These are phyloP conservation scores for Epichloe uncinata DNA, from an alignment of 2,329 filamentous ascomycete species.

Conservation along the genomic window DNA sequence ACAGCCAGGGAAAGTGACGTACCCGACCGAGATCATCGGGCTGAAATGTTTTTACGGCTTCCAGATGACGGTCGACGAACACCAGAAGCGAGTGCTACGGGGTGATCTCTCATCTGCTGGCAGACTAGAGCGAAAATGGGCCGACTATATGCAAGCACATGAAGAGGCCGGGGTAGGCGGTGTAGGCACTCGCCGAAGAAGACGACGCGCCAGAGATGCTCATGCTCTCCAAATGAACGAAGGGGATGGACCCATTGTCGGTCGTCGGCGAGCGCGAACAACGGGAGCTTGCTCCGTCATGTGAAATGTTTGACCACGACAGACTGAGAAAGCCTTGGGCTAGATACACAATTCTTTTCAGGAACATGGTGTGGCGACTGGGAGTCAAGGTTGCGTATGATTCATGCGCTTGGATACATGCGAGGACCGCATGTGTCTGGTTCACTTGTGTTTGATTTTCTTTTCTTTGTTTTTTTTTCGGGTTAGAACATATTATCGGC, in stretches of 20 bases:
- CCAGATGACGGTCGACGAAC: constrained; percentile 90
- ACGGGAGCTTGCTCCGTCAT: constrained; percentile 50
- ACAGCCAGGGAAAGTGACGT: constrained; percentile 32
- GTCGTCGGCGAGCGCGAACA: constrained; percentile 50
- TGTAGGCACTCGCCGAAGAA: constrained; percentile 51
- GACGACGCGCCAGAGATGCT: constrained; percentile 69
- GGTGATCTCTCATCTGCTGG: constrained; percentile 63
- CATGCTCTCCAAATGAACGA: constrained; percentile 70
- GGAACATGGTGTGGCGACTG: background rate
- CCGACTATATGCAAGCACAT: constrained; percentile 82
- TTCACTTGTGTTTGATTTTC: background rate
- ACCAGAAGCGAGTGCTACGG: constrained; percentile 70
- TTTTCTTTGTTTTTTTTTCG: background rate
- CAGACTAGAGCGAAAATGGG: constrained; percentile 82
- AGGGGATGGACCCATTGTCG: constrained; percentile 50
- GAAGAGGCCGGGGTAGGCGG: constrained; percentile 68
- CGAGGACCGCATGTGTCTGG: background rate
- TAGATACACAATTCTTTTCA: background rate
- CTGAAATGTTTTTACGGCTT: constrained; percentile 93
- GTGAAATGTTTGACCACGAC: constrained; percentile 27
- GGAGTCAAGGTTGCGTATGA: background rate
- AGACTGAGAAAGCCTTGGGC: background rate
- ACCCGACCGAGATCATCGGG: constrained; percentile 65
- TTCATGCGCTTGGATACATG: background rate
- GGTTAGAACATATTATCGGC: background rate